phyloP scores from a whole-genome alignment of 225 moss, liverwort and hornwort species.

The Bryoerythrophyllum caledonicum region DNA sequence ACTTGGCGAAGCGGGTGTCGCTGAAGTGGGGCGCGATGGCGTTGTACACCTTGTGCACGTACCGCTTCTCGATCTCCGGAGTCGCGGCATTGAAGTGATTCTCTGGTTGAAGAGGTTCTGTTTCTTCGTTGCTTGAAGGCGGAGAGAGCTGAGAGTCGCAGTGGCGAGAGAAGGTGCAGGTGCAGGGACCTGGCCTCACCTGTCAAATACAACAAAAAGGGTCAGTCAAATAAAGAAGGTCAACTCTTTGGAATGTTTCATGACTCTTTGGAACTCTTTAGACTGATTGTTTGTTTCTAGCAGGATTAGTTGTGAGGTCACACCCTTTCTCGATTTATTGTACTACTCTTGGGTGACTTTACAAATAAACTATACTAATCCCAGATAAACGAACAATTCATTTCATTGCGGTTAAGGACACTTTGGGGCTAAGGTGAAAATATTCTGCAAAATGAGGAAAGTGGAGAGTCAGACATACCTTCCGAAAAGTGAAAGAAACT shows the following conservation, averaged over 20 bases:
- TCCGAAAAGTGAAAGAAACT: slow-evolving; percentile 95
- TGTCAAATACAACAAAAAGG: slow-evolving; percentile 28
- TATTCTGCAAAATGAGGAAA: background rate
- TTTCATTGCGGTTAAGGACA: background rate
- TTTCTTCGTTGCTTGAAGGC: background rate
- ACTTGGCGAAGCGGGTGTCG: slow-evolving; percentile 94
- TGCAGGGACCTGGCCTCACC: slow-evolving; percentile 84
- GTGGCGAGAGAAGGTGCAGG: slow-evolving; percentile 55
- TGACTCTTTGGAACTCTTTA: too few species aligned
- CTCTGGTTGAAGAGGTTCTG: slow-evolving; percentile 16
- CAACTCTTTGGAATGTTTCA: too few species aligned
- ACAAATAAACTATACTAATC: too few species aligned
- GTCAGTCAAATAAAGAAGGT: background rate
- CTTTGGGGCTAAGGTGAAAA: background rate
- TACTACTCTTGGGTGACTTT: too few species aligned
- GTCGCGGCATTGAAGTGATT: slow-evolving; percentile 51
- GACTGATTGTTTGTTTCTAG: too few species aligned
- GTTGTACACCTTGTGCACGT: slow-evolving; percentile 93
- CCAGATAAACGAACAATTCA: too few species aligned
- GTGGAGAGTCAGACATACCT: slow-evolving; percentile 45
- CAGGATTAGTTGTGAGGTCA: too few species aligned
- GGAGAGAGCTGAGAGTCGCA: slow-evolving; percentile 70
- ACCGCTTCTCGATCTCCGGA: slow-evolving; percentile 94
- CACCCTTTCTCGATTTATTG: too few species aligned
- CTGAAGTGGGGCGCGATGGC: slow-evolving; percentile 99